Conservation (phyloP, 768 basidiomycete species). For the Leccinum incarnatum region DNA sequence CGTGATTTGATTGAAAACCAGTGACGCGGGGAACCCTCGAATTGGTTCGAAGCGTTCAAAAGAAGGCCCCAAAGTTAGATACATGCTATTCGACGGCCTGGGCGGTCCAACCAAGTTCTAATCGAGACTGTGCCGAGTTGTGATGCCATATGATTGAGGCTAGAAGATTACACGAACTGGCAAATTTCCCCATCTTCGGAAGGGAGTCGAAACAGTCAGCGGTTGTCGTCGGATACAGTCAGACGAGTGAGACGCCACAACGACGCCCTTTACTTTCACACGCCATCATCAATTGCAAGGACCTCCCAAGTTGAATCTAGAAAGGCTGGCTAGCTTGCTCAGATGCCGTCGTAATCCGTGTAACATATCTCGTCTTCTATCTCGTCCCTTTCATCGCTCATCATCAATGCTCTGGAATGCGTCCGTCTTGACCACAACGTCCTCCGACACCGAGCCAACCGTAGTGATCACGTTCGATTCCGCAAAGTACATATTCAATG, state of each 20-base stretch:
- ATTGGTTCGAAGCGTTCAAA: neutral
- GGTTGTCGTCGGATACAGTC: neutral
- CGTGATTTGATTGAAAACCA: neutral
- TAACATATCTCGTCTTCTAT: conserved; percentile 20
- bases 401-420: conserved; percentile 59
- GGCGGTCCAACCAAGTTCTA: neutral
- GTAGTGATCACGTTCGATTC: conserved; percentile 72
- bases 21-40: neutral
- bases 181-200: neutral
- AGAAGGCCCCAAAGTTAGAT: neutral
- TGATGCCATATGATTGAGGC: neutral
- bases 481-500: conserved; percentile 87
- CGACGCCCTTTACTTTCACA: neutral
- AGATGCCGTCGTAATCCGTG: conserved; percentile 22
- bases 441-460: conserved; percentile 80
- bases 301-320: neutral
- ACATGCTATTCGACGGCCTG: neutral
- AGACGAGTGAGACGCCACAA: neutral
- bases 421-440: conserved; percentile 52
- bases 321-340: conserved; percentile 27
- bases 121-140: neutral
- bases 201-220: neutral
- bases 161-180: neutral
- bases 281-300: neutral
- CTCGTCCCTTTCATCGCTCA: conserved; percentile 15